Evolutionary conservation across 2,329 filamentous ascomycete genomes (phyloP).

Genomic region (Dryadomyces quercivorus): DNA sequence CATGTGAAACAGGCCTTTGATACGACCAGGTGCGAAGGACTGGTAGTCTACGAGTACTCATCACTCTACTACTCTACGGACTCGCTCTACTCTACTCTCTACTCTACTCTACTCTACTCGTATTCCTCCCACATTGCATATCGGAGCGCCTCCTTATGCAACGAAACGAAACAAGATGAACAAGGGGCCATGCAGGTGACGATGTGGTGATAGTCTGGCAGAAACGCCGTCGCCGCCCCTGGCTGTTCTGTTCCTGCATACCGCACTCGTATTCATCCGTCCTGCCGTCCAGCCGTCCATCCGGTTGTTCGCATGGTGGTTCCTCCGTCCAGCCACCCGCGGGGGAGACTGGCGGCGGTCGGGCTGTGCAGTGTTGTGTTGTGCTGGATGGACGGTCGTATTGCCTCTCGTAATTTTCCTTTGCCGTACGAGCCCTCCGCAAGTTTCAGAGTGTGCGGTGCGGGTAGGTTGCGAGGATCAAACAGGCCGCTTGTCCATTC

Average conservation of each 20-base stretch:
- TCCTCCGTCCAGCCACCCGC: not conserved
- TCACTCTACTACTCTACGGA: too few species aligned
- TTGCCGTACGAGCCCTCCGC: not conserved
- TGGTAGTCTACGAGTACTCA: too few species aligned
- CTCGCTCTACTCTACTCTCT: too few species aligned
- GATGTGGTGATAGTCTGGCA: not conserved
- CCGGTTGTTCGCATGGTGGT: too few species aligned
- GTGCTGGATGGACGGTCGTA: not conserved
- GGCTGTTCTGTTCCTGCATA: conserved; percentile 1
- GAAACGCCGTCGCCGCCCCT: not conserved
- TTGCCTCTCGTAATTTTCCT: conserved; percentile 7
- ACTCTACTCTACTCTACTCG: too few species aligned
- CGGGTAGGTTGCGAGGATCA: conserved; percentile 11
- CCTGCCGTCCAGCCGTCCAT: not conserved
- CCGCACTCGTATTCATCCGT: not conserved
- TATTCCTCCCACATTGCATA: too few species aligned
- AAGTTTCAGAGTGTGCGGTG: conserved; percentile 11
- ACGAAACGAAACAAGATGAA: conserved; percentile 1
- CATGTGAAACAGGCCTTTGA: not conserved
- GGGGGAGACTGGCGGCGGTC: too few species aligned
- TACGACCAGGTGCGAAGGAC: too few species aligned
- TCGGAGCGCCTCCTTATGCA: not conserved
- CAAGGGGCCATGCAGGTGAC: conserved; percentile 2
- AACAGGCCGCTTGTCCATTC: conserved; percentile 10
- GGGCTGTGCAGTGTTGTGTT: too few species aligned